Evolutionary conservation across 495 filamentous ascomycete genomes (phyloP), one percentile per base, ranked within the genome.

Genomic region (Xylaria castorea): DNA sequence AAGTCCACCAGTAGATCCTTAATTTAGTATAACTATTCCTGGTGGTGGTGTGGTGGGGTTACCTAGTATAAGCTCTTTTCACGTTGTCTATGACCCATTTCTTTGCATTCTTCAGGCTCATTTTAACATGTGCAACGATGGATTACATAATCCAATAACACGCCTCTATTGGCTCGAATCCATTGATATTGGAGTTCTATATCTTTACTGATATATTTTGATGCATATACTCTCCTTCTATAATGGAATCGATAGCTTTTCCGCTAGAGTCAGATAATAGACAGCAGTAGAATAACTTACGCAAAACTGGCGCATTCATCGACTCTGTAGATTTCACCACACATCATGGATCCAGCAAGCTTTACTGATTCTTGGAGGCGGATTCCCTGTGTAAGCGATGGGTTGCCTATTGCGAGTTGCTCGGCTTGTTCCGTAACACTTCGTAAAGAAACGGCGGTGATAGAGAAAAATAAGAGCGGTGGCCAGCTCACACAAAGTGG

Each of bases 41-140:
- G 30, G 18, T 60, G 32, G 32, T 61, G 58, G 57, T 60, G 30
- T 36, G 30, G 58, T 38, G 58, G 58, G 34, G 58, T 38, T 38
- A 27, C 34, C 18, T 20, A 38, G 3, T 11, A 18, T 61, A 38
- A 22, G 58, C 53, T 61, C 34, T 61, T 38, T 38, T 61, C 32
- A 22, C 1, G 2, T 38, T 5, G 8, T 38, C 38, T 16, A n/a
- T 22, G 27, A 7, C 34, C 61, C 61, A 30, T 63, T 44, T 44
- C 36, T 42, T 44, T 36, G 22, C 60, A 44, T 30, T 32, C 25
- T 25, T 57, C 9, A 55, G 30, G 30, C 32, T 22, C 48, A 32
- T 18, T 32, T 57, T 32, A 1, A 16, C 4, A 16, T 32, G 53
- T 57, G 27, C 14, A 32, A 57, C 53, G 3, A 32, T 18, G 27